Percentiles rank a stretch among this genome's conserved stretches.
Evolutionary conservation across 306 rosid genomes (phyloP).

Genomic region (Lagenaria siceraria): DNA sequence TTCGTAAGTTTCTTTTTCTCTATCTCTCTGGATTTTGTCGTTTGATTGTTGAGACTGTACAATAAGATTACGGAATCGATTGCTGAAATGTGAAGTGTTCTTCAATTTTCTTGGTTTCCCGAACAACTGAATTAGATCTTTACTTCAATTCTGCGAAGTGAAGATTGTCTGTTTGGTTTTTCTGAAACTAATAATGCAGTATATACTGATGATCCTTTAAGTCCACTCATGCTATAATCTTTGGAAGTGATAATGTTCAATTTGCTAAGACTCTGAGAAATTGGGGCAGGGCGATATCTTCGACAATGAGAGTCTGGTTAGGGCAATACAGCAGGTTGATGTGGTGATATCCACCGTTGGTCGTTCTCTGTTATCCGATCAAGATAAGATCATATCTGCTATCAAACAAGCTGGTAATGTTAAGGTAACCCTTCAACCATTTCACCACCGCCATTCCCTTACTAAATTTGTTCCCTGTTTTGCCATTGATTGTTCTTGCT

Average conservation of each 20-base stretch:
- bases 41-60: not conserved
- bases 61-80: not conserved
- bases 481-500: not conserved
- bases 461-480: not conserved
- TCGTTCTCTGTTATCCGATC: slow-evolving; percentile 13
- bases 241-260: not conserved
- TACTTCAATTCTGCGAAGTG: not conserved
- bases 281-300: slow-evolving; percentile 20
- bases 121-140: not conserved
- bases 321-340: slow-evolving; percentile 29
- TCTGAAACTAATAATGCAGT: not conserved
- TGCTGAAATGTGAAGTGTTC: not conserved
- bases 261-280: not conserved
- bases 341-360: slow-evolving; percentile 30
- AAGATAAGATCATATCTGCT: slow-evolving; percentile 22
- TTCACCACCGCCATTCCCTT: not conserved
- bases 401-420: slow-evolving; percentile 31
- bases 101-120: not conserved
- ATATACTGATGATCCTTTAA: not conserved
- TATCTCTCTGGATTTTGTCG: not conserved
- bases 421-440: slow-evolving; percentile 15
- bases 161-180: not conserved
- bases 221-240: not conserved
- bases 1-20: not conserved
- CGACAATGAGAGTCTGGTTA: slow-evolving; percentile 19